A percentile compares a stretch with the other conserved stretches of the same genome.
These are phyloP conservation scores for Aspergillus thermomutatus DNA, from an alignment of 2,329 filamentous ascomycete species.

Conservation along the genomic window DNA sequence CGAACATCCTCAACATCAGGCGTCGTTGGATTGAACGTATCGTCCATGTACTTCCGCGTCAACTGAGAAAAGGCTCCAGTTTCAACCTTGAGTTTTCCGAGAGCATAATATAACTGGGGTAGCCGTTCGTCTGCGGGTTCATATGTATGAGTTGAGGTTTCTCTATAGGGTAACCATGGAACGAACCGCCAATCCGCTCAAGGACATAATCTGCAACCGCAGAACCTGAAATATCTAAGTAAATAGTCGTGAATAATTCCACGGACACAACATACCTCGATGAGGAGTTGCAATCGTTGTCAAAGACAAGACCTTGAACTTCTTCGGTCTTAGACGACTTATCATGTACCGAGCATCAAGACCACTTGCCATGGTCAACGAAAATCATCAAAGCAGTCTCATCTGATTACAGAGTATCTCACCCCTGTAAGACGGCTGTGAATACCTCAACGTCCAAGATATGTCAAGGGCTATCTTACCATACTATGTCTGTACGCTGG, in stretches of 20 bases:
- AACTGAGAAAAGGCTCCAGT: constrained; percentile 61
- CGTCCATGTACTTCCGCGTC: constrained; percentile 56
- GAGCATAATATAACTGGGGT: constrained; percentile 53
- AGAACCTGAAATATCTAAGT: constrained; percentile 40
- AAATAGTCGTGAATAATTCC: no score
- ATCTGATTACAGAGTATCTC: constrained; percentile 12
- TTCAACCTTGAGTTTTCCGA: constrained; percentile 54
- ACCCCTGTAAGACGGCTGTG: constrained; percentile 28
- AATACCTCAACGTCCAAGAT: neutral
- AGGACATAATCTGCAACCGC: constrained; percentile 62
- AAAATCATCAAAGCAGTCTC: neutral
- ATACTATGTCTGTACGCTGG: constrained; percentile 43
- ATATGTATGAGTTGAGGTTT: constrained; percentile 15
- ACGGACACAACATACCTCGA: constrained; percentile 37
- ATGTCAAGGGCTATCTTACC: constrained; percentile 30
- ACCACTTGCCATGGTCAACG: constrained; percentile 43
- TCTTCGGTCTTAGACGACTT: constrained; percentile 53
- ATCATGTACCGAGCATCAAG: constrained; percentile 65
- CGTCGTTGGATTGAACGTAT: constrained; percentile 58
- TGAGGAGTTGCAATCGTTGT: constrained; percentile 63
- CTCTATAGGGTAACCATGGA: neutral
- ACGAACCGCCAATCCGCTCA: constrained; percentile 53
- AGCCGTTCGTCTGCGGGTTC: constrained; percentile 48
- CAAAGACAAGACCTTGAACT: constrained; percentile 72
- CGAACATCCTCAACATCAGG: constrained; percentile 53